A percentile compares a stretch with the other conserved stretches of the same genome.
phyloP scores from a whole-genome alignment of 2,329 filamentous ascomycete species.

The Aotearoamyces nothofagi region DNA sequence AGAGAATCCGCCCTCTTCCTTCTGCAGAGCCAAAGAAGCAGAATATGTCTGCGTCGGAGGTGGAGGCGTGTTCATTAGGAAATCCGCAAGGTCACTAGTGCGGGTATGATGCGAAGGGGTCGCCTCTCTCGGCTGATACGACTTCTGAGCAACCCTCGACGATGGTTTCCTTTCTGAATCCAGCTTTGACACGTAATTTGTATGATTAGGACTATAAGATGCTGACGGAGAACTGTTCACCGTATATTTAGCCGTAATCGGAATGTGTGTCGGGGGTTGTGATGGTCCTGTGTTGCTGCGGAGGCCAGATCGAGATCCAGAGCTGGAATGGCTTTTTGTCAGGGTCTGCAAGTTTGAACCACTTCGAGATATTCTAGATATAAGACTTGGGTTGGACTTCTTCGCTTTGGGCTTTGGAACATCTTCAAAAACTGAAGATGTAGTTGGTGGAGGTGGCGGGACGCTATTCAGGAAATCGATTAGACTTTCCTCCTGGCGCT shows the following conservation, averaged over 20 bases:
- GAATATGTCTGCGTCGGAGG: constrained; percentile 20
- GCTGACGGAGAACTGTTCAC: constrained; percentile 35
- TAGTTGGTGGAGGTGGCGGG: constrained; percentile 40
- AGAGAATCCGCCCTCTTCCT: background rate
- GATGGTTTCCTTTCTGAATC: constrained; percentile 9
- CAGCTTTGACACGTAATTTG: constrained; percentile 11
- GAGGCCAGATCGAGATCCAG: constrained; percentile 14
- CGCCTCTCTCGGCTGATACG: constrained; percentile 40
- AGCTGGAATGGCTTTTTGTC: constrained; percentile 18
- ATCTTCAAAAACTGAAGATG: constrained; percentile 9
- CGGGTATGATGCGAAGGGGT: constrained; percentile 9
- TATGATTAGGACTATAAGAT: constrained; percentile 21
- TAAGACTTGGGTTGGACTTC: constrained; percentile 48
- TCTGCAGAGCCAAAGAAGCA: background rate
- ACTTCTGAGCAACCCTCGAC: constrained; percentile 31
- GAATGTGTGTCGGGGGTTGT: constrained; percentile 21
- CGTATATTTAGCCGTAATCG: constrained; percentile 26
- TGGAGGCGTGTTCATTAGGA: constrained; percentile 54
- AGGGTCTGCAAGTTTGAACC: constrained; percentile 19
- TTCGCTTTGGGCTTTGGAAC: constrained; percentile 33
- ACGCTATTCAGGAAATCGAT: constrained; percentile 60
- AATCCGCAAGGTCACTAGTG: constrained; percentile 58
- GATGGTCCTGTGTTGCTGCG: constrained; percentile 17
- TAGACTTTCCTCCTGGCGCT: constrained; percentile 46
- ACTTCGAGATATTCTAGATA: constrained; percentile 35